A percentile compares a stretch with the other conserved stretches of the same genome.
These are phyloP conservation scores for Diplodia corticola DNA, from an alignment of 2,329 filamentous ascomycete species.

Conservation along the genomic window DNA sequence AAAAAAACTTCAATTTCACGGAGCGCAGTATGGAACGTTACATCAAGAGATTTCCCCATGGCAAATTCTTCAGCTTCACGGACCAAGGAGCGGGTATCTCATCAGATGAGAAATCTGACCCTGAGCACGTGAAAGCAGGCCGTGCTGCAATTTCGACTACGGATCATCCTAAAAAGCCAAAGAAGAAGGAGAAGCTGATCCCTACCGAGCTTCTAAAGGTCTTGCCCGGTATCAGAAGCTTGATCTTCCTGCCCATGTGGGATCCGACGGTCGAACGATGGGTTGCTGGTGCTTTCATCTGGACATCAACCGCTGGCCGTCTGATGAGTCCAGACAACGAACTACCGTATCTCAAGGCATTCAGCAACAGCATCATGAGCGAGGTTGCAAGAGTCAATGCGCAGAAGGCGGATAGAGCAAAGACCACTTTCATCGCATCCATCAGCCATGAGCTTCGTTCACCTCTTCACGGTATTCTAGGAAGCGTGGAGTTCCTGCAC, in stretches of 20 bases:
- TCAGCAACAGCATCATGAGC: constrained; percentile 55
- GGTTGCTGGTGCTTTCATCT: constrained; percentile 20
- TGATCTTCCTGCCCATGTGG: constrained; percentile 21
- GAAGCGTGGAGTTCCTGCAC: constrained; percentile 24
- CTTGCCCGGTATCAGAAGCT: constrained; percentile 24
- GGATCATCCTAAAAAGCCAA: constrained; percentile 25
- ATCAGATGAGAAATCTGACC: constrained; percentile 29
- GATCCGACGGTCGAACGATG: constrained; percentile 21
- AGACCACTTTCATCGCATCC: constrained; percentile 45
- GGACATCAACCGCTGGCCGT: constrained; percentile 19
- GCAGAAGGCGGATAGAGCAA: constrained; percentile 42
- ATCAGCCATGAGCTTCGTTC: constrained; percentile 40
- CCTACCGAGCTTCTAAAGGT: constrained; percentile 36
- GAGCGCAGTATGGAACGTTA: constrained; percentile 38
- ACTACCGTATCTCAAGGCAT: constrained; percentile 18
- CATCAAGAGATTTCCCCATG: constrained; percentile 36
- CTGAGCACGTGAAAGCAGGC: neutral
- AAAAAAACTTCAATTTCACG: constrained; percentile 35
- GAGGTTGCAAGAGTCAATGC: constrained; percentile 58
- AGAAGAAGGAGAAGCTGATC: constrained; percentile 33
- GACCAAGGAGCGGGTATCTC: constrained; percentile 34
- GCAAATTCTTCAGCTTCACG: constrained; percentile 40
- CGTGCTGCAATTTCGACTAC: neutral
- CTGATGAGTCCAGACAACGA: constrained; percentile 23
- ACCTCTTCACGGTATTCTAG: constrained; percentile 21